phyloP scores from a whole-genome alignment of 371 early-diverging fungal genomes.

The Circinella minor region DNA sequence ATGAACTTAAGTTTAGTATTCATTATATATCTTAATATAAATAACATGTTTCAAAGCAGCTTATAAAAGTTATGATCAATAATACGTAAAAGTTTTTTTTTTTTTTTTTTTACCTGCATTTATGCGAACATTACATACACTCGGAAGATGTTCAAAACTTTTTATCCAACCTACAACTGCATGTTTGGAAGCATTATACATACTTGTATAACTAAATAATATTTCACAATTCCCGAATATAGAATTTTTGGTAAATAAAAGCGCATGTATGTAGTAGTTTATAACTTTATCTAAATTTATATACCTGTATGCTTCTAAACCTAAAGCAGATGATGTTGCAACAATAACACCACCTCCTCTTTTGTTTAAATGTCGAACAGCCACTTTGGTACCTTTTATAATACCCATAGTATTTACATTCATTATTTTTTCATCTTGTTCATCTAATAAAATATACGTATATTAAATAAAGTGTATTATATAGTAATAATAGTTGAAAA shows the following conservation, averaged over 20 bases:
- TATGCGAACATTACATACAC: conserved; percentile 27
- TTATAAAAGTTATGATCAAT: neutral
- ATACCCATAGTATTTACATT: conserved; percentile 11
- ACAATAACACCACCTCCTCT: conserved; percentile 55
- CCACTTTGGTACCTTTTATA: conserved; percentile 38
- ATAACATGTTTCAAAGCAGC: neutral
- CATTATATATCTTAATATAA: neutral
- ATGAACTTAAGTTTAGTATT: too few relatives aligned
- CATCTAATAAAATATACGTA: conserved; percentile 9
- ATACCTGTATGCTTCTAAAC: conserved; percentile 7
- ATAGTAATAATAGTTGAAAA: too few relatives aligned
- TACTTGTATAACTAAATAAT: neutral
- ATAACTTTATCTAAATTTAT: too few relatives aligned
- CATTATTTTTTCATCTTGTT: conserved; percentile 1
- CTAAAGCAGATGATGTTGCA: conserved; percentile 34
- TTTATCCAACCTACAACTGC: conserved; percentile 31
- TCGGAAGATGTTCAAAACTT: conserved; percentile 14
- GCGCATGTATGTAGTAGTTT: too few relatives aligned
- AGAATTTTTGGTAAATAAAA: neutral
- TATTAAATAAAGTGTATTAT: neutral
- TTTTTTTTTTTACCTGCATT: conserved; percentile 19
- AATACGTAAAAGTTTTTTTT: too few relatives aligned
- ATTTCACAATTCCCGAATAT: neutral
- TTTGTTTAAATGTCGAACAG: conserved; percentile 41
- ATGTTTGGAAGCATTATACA: conserved; percentile 21